Percentiles rank a stretch among this genome's conserved stretches.
Evolutionary conservation across 345 rosid genomes (phyloP).

Genomic region (Cardamine chenopodiifolia): DNA sequence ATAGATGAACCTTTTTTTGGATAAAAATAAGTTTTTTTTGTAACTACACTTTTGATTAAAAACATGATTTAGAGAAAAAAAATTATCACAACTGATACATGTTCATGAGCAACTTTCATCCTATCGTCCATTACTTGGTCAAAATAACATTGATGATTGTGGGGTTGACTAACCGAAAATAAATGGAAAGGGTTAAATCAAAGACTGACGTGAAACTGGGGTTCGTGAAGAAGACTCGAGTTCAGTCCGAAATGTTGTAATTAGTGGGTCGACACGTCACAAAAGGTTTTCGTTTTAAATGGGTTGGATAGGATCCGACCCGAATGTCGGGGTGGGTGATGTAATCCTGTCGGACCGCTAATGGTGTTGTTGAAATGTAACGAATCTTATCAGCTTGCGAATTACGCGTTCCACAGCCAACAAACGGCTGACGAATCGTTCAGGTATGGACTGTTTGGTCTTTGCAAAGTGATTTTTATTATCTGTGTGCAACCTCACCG

Average conservation of each 20-base stretch:
- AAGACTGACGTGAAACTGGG: background rate
- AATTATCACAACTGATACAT: background rate
- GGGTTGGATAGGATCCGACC: constrained; percentile 36
- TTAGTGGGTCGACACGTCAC: background rate
- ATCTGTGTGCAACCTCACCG: constrained; percentile 10
- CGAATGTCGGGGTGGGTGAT: constrained; percentile 40
- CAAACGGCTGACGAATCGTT: constrained; percentile 29
- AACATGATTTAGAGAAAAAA: too few relatives aligned
- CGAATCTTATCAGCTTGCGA: constrained; percentile 40
- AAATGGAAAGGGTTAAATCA: background rate
- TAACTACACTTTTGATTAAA: too few relatives aligned
- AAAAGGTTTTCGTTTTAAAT: background rate
- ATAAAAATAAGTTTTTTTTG: too few relatives aligned
- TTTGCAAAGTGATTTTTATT: background rate
- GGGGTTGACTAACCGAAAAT: background rate
- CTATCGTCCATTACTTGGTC: constrained; percentile 1
- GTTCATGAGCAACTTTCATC: background rate
- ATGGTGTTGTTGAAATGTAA: constrained; percentile 43
- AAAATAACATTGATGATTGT: background rate
- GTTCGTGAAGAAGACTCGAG: background rate
- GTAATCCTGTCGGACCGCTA: constrained; percentile 42
- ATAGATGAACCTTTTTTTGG: too few relatives aligned
- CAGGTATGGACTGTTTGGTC: constrained; percentile 16
- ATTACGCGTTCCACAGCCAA: constrained; percentile 39
- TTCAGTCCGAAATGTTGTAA: background rate